Evolutionary conservation across 441 rosid genomes (phyloP), one percentile per base, ranked within the genome.

Genomic region (Eruca vesicaria): DNA sequence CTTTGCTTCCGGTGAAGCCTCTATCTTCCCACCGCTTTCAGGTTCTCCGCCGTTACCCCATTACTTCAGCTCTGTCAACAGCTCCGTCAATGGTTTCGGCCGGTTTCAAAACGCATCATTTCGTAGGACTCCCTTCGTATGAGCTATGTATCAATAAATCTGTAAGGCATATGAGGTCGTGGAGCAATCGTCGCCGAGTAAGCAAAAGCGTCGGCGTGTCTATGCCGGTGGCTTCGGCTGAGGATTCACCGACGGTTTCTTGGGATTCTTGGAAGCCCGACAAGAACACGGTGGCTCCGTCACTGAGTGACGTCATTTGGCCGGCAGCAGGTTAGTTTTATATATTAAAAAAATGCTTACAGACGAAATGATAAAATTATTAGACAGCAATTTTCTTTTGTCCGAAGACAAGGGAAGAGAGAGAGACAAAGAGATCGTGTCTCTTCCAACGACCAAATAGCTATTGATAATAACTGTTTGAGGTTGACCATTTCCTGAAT

Each of bases 191-290:
- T 43, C 50, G 69, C 15, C 57, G 50, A 38, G 50, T 75, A 58
- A 35, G 66, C 66, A 21, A 72, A 69, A 79, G 80, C 59, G 60
- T 20, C 48, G 79, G 77, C 11, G 50, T 66, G n/a, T 74, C 60
- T 35, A 75, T 70, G 73, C 79, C 88, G 35, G 53, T 71, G 57
- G 85, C 58, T 68, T 75, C 79, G 2, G 48, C 69, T 53, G 74
- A 75, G 1, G 69, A 69, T 29, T 68, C 68, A 14, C 65, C 77
- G 8, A 74, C 73, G 1, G 80, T 84, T 6, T 48, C 73, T 23
- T 87, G 90, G 90, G 97, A 88, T 7, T 74, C 89, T 19, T 89
- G 93, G 97, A 90, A 81, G 60, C 96, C 97, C 0, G 83, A 82
- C 15, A 81, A 81, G 69, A 56, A 69, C 71, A 12, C 71, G 61